phyloP scores from a whole-genome alignment of 2,329 filamentous ascomycete species.

The Xylaria sp. region DNA sequence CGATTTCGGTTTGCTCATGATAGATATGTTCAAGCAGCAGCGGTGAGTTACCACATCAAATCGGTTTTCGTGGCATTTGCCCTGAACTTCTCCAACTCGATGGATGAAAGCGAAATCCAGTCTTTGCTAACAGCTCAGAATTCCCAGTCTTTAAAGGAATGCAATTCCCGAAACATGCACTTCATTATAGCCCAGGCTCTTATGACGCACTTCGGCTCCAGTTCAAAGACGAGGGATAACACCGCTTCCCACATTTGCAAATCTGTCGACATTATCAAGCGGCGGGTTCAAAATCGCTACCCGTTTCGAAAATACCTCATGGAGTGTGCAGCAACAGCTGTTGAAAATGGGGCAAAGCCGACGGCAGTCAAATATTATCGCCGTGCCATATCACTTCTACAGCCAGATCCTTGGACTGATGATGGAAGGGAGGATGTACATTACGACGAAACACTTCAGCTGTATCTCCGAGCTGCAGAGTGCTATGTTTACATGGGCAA shows the following conservation, averaged over 20 bases:
- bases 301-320: slow-evolving; percentile 81
- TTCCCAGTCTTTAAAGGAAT: slow-evolving; percentile 70
- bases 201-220: slow-evolving; percentile 73
- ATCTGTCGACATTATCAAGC: slow-evolving; percentile 78
- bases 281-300: slow-evolving; percentile 67
- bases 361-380: slow-evolving; percentile 87
- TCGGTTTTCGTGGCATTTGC: background rate
- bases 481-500: slow-evolving; percentile 84
- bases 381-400: slow-evolving; percentile 80
- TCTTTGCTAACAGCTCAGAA: slow-evolving; percentile 29
- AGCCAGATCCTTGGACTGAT: slow-evolving; percentile 77
- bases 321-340: slow-evolving; percentile 80
- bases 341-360: slow-evolving; percentile 83
- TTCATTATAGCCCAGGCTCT: slow-evolving; percentile 87
- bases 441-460: slow-evolving; percentile 85
- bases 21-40: slow-evolving; percentile 81
- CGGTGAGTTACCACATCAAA: slow-evolving; percentile 46
- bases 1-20: slow-evolving; percentile 90
- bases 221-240: slow-evolving; percentile 74
- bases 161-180: slow-evolving; percentile 82
- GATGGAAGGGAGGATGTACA: slow-evolving; percentile 76
- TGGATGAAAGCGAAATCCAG: background rate
- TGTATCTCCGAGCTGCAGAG: slow-evolving; percentile 83
- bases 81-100: background rate
- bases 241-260: slow-evolving; percentile 85